phyloP scores from a whole-genome alignment of 768 basidiomycete species.

The Mycena vulgaris region DNA sequence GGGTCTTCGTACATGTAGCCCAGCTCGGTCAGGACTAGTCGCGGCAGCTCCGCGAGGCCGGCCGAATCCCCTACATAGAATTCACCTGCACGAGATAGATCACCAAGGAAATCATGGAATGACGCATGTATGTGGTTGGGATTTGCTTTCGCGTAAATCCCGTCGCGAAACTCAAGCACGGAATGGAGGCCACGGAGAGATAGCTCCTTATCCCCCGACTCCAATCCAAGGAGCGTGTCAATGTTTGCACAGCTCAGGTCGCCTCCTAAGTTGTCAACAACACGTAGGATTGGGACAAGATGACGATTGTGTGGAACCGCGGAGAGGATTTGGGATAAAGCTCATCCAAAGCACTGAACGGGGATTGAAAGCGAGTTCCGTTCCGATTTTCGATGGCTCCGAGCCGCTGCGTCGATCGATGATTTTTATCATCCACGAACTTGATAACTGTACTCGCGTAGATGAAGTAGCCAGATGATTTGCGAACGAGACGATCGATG shows the following conservation, averaged over 20 bases:
- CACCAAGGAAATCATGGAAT: neutral
- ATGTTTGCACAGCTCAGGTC: neutral
- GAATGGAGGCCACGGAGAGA: slow-evolving; percentile 13
- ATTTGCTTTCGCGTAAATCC: no score
- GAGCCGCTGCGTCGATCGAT: neutral
- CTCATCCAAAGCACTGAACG: neutral
- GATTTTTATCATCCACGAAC: no score
- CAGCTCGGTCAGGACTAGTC: neutral
- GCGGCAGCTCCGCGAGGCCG: neutral
- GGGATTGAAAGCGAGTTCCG: neutral
- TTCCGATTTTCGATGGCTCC: neutral
- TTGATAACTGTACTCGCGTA: no score
- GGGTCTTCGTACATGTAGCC: slow-evolving; percentile 4
- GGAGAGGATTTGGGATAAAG: slow-evolving; percentile 10
- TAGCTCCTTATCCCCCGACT: neutral
- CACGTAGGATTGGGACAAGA: slow-evolving; percentile 2
- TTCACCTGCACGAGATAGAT: neutral
- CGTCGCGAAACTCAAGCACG: neutral
- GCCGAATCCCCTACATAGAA: neutral
- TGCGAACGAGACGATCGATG: no score
- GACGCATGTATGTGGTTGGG: neutral
- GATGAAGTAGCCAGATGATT: no score
- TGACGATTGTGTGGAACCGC: neutral
- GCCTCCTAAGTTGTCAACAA: neutral
- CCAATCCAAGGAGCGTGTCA: neutral